Base-by-base conservation (phyloP, 768 basidiomycete genomes). In the Lentinula boryana region DNA sequence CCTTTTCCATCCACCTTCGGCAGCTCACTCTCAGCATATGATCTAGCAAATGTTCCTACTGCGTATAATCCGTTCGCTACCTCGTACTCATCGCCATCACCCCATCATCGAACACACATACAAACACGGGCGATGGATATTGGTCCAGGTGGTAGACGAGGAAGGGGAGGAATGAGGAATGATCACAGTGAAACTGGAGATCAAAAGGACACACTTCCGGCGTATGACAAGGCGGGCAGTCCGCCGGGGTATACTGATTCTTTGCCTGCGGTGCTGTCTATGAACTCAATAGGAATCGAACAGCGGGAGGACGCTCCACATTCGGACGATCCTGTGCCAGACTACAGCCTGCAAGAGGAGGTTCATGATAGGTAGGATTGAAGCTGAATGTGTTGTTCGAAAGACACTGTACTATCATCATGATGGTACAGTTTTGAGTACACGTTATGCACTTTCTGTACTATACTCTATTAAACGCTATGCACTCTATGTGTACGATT, bases 31-130 rank as follows among this genome's bases (percentile, higher is more conserved):
- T 33, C 57, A 3, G 40, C 31, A 13, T 48, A 58, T 27, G 57
- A 58, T 33, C 46, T 58, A 13, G 32, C 57, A 18, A 46, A 58
- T 32, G 57, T 58, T 18, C 57, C 57, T 5, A 32, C 44, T n/a
- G 57, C 57, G 6, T 58, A 58, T 15, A 58, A 33, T 40, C 56
- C 56, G 3, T 46, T 33, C n/a, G 41, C 41, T 40, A 38, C 38
- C 31, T 13, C 18, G 4, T 38, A 16, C n/a, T 3, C 38, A 16
- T 40, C n/a, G 8, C 13, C 40, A 12, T 3, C 15, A 32, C 21
- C 31, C 0, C 15, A 13, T 32, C 44, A 33, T 43, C 56, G 40
- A 32, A 16, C 43, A 6, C 56, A 21, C 3, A 48, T 27, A 3
- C 40, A 15, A 7, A 58, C 46, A 4, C 44, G 46, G 18, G 46